Evolutionary conservation across 2,329 filamentous ascomycete genomes (phyloP), one percentile per base, ranked within the genome.

Genomic region (Lecanicillium sp.): DNA sequence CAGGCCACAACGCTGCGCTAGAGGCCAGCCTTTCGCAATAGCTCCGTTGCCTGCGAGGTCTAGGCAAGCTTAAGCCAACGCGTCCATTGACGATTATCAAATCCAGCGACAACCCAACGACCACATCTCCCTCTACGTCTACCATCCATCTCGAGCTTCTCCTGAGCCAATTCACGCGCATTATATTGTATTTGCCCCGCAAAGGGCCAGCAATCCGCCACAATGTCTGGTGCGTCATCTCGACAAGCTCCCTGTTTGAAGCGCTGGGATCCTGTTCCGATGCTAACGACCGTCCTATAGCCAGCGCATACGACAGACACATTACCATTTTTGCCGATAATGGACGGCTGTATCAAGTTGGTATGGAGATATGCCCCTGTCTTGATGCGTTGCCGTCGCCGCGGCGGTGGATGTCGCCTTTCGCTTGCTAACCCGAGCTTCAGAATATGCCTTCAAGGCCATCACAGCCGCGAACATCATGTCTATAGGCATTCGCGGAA

Each of bases 371-470:
- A 39, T 35, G 35, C 27, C 38, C 29, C 37, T 35, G 33, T 38
- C 33, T 33, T 35, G 18, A 19, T 6, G 8, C n/a, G 15, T n/a
- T 9, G 30, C 33, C 27, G 12, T 41, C 38, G 37, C 37, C 25
- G 37, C 40, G 42, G 45, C 35, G 45, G 36, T 41, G 20, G 16
- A 42, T 38, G 37, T 41, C 38, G n/a, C 35, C 40, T 34, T 22
- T 31, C 29, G 8, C 14, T 14, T 22, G 29, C 39, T 41, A 28
- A 41, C 34, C 15, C 18, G n/a, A 18, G 22, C 17, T 11, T 53
- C 61, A 96, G 92, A 98, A 76, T 98, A 98, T 90, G 92, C 92
- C 54, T 98, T 98, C 81, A 98, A 98, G 73, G 92, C 92, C 43
- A 98, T 98, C 68, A 98, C 92, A 52, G 90, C 92, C 45, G 92